These are phyloP conservation scores for Iris pallida DNA, from an alignment of 116 monocot species.

Conservation along the genomic window DNA sequence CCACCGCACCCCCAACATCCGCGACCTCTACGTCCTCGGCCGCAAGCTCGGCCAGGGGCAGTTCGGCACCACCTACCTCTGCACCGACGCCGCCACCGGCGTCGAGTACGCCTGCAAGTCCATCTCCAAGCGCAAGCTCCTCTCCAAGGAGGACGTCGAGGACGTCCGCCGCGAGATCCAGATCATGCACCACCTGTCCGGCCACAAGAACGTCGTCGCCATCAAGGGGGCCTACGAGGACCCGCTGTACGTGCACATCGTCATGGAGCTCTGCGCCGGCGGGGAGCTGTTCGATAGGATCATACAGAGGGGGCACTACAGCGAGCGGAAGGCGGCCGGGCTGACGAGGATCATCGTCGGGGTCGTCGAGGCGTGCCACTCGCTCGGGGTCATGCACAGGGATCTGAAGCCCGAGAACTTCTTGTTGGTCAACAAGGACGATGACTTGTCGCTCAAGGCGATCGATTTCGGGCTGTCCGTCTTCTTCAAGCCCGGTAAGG, in stretches of 20 bases:
- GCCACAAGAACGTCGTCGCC: constrained; percentile 52
- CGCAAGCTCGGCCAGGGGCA: constrained; percentile 64
- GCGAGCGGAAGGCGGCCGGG: constrained; percentile 63
- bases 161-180: constrained; percentile 73
- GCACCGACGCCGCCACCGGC: constrained; percentile 58
- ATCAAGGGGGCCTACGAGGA: constrained; percentile 74
- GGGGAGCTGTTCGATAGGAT: constrained; percentile 67
- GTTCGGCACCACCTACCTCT: constrained; percentile 61
- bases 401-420: constrained; percentile 77
- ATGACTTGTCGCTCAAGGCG: constrained; percentile 56
- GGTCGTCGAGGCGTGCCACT: constrained; percentile 60
- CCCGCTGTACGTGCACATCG: constrained; percentile 47
- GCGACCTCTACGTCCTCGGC: constrained; percentile 48
- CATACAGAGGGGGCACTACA: constrained; percentile 55
- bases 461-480: constrained; percentile 73
- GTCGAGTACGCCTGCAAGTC: constrained; percentile 61
- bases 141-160: constrained; percentile 57
- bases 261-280: constrained; percentile 65
- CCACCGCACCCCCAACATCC: constrained; percentile 43
- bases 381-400: constrained; percentile 69
- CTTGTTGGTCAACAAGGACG: constrained; percentile 41
- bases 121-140: constrained; percentile 62
- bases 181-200: constrained; percentile 69
- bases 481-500: constrained; percentile 67
- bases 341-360: constrained; percentile 56